Conservation (phyloP, 75 land plant genomes). For the Cryptomeria japonica region DNA sequence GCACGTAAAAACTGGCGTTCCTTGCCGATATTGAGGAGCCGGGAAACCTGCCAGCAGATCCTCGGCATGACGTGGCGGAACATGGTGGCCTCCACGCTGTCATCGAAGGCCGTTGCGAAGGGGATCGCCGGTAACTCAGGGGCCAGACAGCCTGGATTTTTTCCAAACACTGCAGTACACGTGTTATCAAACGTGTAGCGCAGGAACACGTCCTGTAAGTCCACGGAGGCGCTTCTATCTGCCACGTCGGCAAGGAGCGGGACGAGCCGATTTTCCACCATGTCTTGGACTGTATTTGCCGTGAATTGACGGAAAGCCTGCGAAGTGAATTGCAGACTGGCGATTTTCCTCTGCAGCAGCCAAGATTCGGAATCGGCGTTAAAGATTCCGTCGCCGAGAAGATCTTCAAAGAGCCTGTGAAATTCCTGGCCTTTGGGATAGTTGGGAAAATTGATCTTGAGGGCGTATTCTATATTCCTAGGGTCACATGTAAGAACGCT, state of each 20-base stretch:
- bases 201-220: constrained; percentile 31
- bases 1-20: background rate
- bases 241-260: constrained; percentile 11
- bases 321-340: constrained; percentile 11
- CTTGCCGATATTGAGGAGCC: background rate
- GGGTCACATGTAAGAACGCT: constrained; percentile 18
- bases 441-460: constrained; percentile 16
- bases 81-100: constrained; percentile 16
- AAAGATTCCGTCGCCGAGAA: constrained; percentile 22
- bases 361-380: constrained; percentile 19
- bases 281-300: background rate
- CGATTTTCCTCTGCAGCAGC: constrained; percentile 7
- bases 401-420: constrained; percentile 6
- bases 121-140: constrained; percentile 18
- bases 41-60: constrained; percentile 11
- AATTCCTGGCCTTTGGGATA: constrained; percentile 22
- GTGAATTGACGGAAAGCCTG: background rate
- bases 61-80: constrained; percentile 17
- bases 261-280: constrained; percentile 10
- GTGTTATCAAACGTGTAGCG: constrained; percentile 35
- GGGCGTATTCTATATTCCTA: constrained; percentile 15
- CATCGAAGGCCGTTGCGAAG: constrained; percentile 30
- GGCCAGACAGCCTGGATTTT: constrained; percentile 22
- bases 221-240: background rate
- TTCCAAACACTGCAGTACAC: constrained; percentile 19